phyloP scores from a whole-genome alignment of 1,284 basidiomycete genomes.

The Heterobasidion occidentale region DNA sequence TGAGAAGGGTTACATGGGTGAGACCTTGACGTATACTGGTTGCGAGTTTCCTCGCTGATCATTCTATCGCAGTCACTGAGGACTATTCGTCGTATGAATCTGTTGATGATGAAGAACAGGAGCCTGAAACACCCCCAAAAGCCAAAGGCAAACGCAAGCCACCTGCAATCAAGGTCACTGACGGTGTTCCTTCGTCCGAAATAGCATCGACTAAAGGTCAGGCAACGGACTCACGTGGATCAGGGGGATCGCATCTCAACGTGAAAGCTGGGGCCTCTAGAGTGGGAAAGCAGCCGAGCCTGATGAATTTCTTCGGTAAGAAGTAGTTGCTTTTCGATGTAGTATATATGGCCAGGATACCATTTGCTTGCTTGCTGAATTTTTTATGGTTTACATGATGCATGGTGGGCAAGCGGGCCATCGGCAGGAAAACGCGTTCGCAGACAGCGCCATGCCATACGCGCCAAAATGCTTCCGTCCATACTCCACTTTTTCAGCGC shows the following conservation, averaged over 20 bases:
- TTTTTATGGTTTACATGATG: too few species aligned
- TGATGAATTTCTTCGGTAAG: slow-evolving; percentile 2
- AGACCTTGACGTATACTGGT: background rate
- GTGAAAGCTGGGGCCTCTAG: background rate
- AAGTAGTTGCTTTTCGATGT: background rate
- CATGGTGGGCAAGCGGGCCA: too few species aligned
- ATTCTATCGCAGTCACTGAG: slow-evolving; percentile 45
- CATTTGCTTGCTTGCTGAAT: too few species aligned
- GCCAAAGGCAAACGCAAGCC: slow-evolving; percentile 17
- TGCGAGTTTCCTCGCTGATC: background rate
- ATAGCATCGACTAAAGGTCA: background rate
- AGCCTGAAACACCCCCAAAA: slow-evolving; percentile 20
- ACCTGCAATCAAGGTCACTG: slow-evolving; percentile 14
- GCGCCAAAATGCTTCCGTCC: too few species aligned
- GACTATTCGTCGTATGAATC: slow-evolving; percentile 78
- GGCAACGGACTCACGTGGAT: slow-evolving; percentile 9
- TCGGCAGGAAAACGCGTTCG: too few species aligned
- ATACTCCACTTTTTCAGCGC: too few species aligned
- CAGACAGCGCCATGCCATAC: too few species aligned
- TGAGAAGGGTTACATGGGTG: slow-evolving; percentile 67
- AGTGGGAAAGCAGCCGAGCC: background rate
- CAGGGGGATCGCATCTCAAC: background rate
- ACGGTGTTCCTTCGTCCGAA: slow-evolving; percentile 2
- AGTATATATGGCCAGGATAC: too few species aligned
- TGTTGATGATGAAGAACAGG: slow-evolving; percentile 49